These are phyloP conservation scores for Ustilago shanxiensis DNA, from an alignment of 1,284 basidiomycete genomes.

Conservation along the genomic window DNA sequence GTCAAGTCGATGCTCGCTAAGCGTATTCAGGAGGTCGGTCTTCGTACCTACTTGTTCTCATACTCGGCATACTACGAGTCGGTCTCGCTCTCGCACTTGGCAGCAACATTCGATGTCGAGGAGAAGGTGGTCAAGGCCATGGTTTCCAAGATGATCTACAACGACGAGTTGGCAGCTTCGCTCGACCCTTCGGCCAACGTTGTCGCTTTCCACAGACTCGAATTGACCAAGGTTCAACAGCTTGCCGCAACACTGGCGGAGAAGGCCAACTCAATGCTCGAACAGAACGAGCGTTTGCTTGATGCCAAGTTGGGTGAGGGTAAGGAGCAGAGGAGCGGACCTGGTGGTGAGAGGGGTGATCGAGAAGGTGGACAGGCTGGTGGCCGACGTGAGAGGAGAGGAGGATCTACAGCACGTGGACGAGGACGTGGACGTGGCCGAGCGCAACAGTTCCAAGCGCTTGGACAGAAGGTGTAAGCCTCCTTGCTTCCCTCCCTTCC, in stretches of 20 bases:
- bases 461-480: constrained; percentile 62
- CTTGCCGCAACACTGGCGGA: constrained; percentile 78
- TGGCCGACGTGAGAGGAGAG: constrained; percentile 59
- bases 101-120: constrained; percentile 87
- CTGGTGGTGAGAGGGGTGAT: constrained; percentile 46
- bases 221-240: constrained; percentile 75
- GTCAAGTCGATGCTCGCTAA: constrained; percentile 94
- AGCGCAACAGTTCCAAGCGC: constrained; percentile 62
- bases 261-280: constrained; percentile 86
- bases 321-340: constrained; percentile 46
- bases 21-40: constrained; percentile 98
- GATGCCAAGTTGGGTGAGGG: constrained; percentile 83
- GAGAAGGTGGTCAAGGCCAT: constrained; percentile 86
- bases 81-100: constrained; percentile 86
- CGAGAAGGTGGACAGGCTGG: constrained; percentile 53
- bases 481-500: neutral
- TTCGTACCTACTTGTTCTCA: constrained; percentile 98
- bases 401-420: constrained; percentile 60
- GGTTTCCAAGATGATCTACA: constrained; percentile 99
- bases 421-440: constrained; percentile 62
- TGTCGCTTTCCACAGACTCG: constrained; percentile 88
- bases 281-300: constrained; percentile 94
- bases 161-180: constrained; percentile 91
- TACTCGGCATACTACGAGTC: constrained; percentile 95
- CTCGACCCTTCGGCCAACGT: constrained; percentile 88